A percentile compares a stretch with the other conserved stretches of the same genome.
Evolutionary conservation across 371 early-diverging fungal genomes (phyloP).

Genomic region (Mortierella sp.): DNA sequence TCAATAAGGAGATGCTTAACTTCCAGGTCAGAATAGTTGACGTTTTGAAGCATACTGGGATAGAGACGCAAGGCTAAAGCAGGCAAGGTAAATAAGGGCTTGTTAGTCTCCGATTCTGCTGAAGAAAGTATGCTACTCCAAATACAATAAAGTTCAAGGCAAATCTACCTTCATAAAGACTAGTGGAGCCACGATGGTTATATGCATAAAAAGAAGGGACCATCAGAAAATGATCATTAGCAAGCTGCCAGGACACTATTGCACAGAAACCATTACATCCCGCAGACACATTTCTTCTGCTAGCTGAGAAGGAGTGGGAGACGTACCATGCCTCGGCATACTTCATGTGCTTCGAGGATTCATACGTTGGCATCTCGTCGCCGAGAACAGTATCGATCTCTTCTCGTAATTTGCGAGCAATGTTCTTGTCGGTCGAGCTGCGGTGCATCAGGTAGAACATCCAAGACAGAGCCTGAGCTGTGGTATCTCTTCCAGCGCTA

Average conservation of each 20-base stretch:
- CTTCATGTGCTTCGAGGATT: conserved; percentile 47
- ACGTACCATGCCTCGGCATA: conserved; percentile 54
- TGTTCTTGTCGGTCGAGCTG: conserved; percentile 60
- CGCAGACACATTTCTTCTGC: too few species aligned
- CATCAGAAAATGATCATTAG: too few species aligned
- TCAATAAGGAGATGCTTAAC: too few species aligned
- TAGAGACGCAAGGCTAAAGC: conserved; percentile 75
- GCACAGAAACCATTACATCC: too few species aligned
- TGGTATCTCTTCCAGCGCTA: conserved; percentile 58
- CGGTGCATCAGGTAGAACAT: conserved; percentile 67
- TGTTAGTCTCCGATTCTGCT: neutral
- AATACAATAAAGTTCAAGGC: neutral
- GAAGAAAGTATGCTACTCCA: neutral
- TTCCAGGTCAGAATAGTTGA: too few species aligned
- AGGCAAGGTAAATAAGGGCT: neutral
- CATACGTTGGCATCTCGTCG: conserved; percentile 39
- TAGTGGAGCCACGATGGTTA: neutral
- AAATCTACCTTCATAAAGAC: conserved; percentile 22
- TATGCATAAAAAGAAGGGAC: too few species aligned
- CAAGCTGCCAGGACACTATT: neutral
- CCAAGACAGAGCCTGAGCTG: conserved; percentile 70
- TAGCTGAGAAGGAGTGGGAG: too few species aligned
- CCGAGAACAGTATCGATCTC: conserved; percentile 63
- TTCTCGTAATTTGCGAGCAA: conserved; percentile 63
- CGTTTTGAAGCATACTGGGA: conserved; percentile 62